phyloP scores from a whole-genome alignment of 768 basidiomycete species.

The Russula sp. region DNA sequence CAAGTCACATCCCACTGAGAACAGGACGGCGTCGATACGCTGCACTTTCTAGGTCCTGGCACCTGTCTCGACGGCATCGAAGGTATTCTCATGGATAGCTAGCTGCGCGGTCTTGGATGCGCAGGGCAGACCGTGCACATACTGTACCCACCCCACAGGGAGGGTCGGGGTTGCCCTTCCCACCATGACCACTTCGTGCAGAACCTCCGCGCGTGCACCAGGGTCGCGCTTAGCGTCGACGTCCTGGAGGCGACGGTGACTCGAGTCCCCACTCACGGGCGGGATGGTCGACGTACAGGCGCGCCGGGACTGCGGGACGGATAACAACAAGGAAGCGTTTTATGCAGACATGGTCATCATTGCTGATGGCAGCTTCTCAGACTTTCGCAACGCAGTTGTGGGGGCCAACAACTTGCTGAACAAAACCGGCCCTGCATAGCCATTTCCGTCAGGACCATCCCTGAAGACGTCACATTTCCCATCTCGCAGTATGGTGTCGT shows the following conservation, averaged over 20 bases:
- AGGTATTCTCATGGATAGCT: too few species aligned
- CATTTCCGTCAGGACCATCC: conserved; percentile 76
- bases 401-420: conserved; percentile 27
- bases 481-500: conserved; percentile 78
- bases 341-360: conserved; percentile 76
- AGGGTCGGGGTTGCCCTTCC: too few species aligned
- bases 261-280: conserved; percentile 50
- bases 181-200: too few species aligned
- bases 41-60: too few species aligned
- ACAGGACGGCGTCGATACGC: too few species aligned
- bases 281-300: conserved; percentile 64
- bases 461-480: conserved; percentile 73
- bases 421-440: conserved; percentile 53
- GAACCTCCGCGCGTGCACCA: too few species aligned
- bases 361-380: conserved; percentile 94
- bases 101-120: too few species aligned
- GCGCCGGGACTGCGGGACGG: conserved; percentile 31
- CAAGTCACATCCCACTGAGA: too few species aligned
- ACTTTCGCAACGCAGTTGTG: conserved; percentile 72
- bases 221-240: too few species aligned
- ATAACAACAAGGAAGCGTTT: conserved; percentile 48
- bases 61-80: too few species aligned
- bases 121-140: too few species aligned
- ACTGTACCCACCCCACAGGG: too few species aligned
- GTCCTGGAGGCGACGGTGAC: conserved; percentile 45